phyloP scores from a whole-genome alignment of 2,329 filamentous ascomycete genomes.

The Calonectria montana region DNA sequence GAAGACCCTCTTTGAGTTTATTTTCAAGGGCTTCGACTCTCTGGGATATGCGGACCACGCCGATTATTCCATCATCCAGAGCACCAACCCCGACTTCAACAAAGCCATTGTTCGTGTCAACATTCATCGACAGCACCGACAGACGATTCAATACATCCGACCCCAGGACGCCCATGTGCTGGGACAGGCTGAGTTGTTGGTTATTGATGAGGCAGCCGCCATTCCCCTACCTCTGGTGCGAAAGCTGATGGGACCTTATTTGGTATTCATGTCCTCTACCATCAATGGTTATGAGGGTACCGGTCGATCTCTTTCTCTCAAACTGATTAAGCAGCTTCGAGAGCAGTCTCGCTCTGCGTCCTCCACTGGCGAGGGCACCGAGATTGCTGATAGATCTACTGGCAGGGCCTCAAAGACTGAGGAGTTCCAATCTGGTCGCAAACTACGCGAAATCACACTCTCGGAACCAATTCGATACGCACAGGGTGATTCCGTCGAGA shows the following conservation, averaged over 20 bases:
- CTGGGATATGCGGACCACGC: constrained; percentile 93
- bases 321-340: constrained; percentile 95
- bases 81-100: constrained; percentile 98
- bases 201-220: constrained; percentile 97
- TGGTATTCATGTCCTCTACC: constrained; percentile 99
- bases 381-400: constrained; percentile 82
- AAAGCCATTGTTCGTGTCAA: constrained; percentile 98
- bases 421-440: constrained; percentile 75
- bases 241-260: constrained; percentile 95
- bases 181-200: constrained; percentile 92
- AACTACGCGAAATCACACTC: constrained; percentile 90
- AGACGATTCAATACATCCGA: constrained; percentile 98
- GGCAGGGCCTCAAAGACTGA: constrained; percentile 76
- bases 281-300: constrained; percentile 99
- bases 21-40: constrained; percentile 98
- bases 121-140: constrained; percentile 91
- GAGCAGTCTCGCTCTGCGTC: constrained; percentile 83
- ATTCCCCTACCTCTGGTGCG: constrained; percentile 93
- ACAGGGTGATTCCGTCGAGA: constrained; percentile 90
- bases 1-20: constrained; percentile 97
- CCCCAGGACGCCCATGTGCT: constrained; percentile 96
- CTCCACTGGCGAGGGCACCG: constrained; percentile 67
- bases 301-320: constrained; percentile 91
- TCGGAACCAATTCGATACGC: constrained; percentile 95
- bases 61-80: constrained; percentile 98